These are phyloP conservation scores for Dillenia turbinata DNA, from an alignment of 164 flowering plant genomes.

Conservation along the genomic window DNA sequence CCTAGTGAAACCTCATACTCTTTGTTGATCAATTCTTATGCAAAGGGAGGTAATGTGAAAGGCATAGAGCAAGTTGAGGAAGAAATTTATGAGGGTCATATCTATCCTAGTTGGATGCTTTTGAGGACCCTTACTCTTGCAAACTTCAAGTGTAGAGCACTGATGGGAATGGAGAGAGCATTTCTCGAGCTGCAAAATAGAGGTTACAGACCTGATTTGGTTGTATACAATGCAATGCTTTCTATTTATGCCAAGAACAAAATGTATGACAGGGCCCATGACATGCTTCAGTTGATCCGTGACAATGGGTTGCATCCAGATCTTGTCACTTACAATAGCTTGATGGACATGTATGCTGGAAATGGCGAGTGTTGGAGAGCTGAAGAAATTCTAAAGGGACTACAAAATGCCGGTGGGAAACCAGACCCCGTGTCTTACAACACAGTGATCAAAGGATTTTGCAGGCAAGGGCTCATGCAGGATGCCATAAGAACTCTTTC, in stretches of 20 bases:
- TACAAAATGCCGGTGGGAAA: slow-evolving; percentile 41
- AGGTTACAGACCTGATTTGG: slow-evolving; percentile 83
- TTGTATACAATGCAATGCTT: slow-evolving; percentile 77
- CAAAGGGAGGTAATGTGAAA: slow-evolving; percentile 56
- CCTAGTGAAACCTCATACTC: slow-evolving; percentile 82
- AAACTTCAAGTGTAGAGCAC: slow-evolving; percentile 57
- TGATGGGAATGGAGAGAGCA: slow-evolving; percentile 82
- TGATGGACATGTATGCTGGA: slow-evolving; percentile 94
- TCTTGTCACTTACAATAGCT: slow-evolving; percentile 75
- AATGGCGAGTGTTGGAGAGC: slow-evolving; percentile 87
- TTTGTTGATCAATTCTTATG: slow-evolving; percentile 68
- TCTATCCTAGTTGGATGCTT: slow-evolving; percentile 84
- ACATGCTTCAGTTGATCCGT: slow-evolving; percentile 48
- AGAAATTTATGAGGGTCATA: slow-evolving; percentile 56
- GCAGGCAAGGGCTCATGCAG: slow-evolving; percentile 83
- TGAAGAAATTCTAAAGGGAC: slow-evolving; percentile 60
- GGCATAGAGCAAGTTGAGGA: slow-evolving; percentile 60
- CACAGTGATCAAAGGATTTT: slow-evolving; percentile 89
- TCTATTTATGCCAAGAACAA: slow-evolving; percentile 68
- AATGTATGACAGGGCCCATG: slow-evolving; percentile 66
- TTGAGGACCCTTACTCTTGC: slow-evolving; percentile 74
- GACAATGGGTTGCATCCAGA: slow-evolving; percentile 71
- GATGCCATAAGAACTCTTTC: slow-evolving; percentile 64
- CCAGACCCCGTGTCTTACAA: slow-evolving; percentile 87
- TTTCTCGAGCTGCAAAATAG: slow-evolving; percentile 43